Base-by-base conservation (phyloP, 1,284 basidiomycete genomes). In the Laetiporus sulphureus region DNA sequence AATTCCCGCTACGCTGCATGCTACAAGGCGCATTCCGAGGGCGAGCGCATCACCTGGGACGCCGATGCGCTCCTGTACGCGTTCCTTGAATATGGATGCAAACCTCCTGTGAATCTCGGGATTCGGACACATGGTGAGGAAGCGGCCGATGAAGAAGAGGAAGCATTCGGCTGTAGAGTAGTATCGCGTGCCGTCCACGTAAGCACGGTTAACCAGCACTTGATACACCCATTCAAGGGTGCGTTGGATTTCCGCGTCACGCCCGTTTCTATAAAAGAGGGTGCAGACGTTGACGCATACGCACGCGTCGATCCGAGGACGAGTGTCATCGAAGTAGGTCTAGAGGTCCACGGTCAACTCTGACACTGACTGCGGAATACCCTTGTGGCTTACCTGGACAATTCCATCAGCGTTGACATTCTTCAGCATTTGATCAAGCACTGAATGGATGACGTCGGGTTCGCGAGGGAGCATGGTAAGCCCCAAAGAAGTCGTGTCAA, bases 381-480 rank as follows among this genome's bases (percentile, higher is more conserved):
- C n/a, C n/a, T n/a, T n/a, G n/a, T n/a, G n/a, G n/a, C 51, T 40
- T 54, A 68, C 71, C 57, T 66, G 64, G 19, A 69, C 61, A 33
- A 75, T 71, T 11, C 69, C 68, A 48, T 76, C 72, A n/a, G 54
- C 45, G 41, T 69, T 64, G 3, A 65, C 53, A 40, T 69, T 69
- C 33, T 63, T 52, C n/a, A 77, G 60, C 65, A 76, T 75, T 36
- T 75, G 69, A 44, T 75, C 66, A 63, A 77, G 70, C 3, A 75
- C 63, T 8, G 63, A 64, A 25, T 58, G 51, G n/a, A 61, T 60
- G 6, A 63, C 47, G 12, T 53, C 52, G 22, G 56, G 51, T 36
- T 65, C 61, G 4, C 54, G 51, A 23, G 58, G 58, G 18, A 63
- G 51, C 23, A 71, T 61, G 2, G 63, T 70, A 6, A 71, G 55